These are phyloP conservation scores for Fusarium acutatum DNA, from an alignment of 2,329 filamentous ascomycete species.

Conservation along the genomic window DNA sequence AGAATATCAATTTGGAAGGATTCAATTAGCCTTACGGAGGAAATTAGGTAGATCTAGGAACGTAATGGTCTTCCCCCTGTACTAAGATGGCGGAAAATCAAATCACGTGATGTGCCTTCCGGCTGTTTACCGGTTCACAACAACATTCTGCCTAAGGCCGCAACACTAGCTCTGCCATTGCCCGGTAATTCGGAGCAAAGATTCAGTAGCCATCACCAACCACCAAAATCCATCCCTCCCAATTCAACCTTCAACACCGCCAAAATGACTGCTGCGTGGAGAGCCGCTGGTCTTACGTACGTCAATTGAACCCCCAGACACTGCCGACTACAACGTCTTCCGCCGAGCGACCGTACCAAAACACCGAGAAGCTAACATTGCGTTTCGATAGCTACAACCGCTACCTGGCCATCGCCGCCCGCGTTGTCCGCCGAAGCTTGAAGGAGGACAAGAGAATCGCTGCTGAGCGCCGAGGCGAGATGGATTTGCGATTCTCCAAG, in stretches of 20 bases:
- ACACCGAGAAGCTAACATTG: constrained; percentile 47
- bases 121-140: constrained; percentile 25
- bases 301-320: constrained; percentile 52
- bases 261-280: constrained; percentile 98
- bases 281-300: constrained; percentile 96
- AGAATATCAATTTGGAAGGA: neutral
- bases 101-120: constrained; percentile 14
- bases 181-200: constrained; percentile 47
- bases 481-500: constrained; percentile 89
- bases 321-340: neutral
- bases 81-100: neutral
- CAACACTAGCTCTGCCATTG: constrained; percentile 35
- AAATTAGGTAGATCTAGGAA: constrained; percentile 2
- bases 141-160: constrained; percentile 44
- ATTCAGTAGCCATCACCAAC: constrained; percentile 49
- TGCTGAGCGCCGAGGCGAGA: constrained; percentile 89
- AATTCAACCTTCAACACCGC: constrained; percentile 51
- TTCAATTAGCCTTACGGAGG: neutral
- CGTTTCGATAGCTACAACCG: constrained; percentile 88
- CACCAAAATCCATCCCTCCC: constrained; percentile 42
- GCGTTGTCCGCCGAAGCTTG: constrained; percentile 93
- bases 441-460: constrained; percentile 91
- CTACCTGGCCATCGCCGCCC: constrained; percentile 94
- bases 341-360: constrained; percentile 28
- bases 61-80: neutral